Evolutionary conservation across 192 early-diverging fungal species (phyloP), one percentile per base, ranked within the genome.

Genomic region (Gamsiella multidivaricata): DNA sequence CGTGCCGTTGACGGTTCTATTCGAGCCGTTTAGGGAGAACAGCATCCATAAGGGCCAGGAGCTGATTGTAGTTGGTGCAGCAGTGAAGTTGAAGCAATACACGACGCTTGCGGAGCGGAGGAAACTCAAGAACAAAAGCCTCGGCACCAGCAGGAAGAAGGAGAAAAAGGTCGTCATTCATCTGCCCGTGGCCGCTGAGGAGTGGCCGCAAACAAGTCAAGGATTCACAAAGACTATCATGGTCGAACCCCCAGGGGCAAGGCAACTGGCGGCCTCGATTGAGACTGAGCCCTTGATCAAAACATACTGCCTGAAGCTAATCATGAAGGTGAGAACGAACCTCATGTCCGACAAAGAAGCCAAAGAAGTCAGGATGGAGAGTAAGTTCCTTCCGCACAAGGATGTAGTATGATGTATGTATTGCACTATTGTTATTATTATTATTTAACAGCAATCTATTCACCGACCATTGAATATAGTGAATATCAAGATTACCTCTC

Each of bases 81-180:
- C 45, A 2, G 52, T 78, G 14, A 78, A 69, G 51, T 17, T 78
- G 53, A 78, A 78, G 47, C 73, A 78, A 22, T 78, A 78, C 18
- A 78, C 65, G 5, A 51, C 43, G 1, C 22, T 68, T 18, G 34
- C 46, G 9, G 73, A 78, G 36, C 49, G 37, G 51, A 63, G 47
- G 29, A 31, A 41, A 0, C 22, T 58, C 2, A 10, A 37, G 10
- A 18, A 5, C 9, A 46, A 46, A 18, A 46, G 17, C n/a, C 9
- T 46, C 12, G n/a, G 45, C 11, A 49, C 47, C 18, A 63, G 14
- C 10, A 61, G 25, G 42, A 53, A 53, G 28, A 67, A 65, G 22
- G 54, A 75, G 11, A 67, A 66, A 23, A 75, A 75, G 36, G 34
- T 33, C 0, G 54, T 75, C 0, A 23, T 75, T 22, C 36, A 18